Conservation (phyloP, 345 rosid species). For the Eucalyptus marginata region DNA sequence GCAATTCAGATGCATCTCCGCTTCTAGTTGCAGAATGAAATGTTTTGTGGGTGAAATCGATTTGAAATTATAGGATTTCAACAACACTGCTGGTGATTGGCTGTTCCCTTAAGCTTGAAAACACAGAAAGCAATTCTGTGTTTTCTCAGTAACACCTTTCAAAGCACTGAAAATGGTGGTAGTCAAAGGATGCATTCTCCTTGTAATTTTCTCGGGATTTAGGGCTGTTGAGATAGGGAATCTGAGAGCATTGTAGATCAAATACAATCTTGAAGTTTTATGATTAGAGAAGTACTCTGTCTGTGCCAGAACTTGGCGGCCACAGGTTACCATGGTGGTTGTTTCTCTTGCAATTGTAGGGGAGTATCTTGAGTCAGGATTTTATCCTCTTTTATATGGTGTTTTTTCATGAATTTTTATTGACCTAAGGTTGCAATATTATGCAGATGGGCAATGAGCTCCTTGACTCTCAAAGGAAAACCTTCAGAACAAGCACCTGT, state of each 20-base stretch:
- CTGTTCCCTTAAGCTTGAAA: no score
- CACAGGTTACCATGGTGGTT: neutral
- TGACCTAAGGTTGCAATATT: neutral
- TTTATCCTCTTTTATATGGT: neutral
- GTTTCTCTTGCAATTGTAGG: neutral
- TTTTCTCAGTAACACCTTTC: no score
- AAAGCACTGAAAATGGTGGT: no score
- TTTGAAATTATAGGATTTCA: no score
- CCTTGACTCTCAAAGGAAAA: conserved; percentile 89
- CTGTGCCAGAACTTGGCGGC: neutral
- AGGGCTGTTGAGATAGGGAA: neutral
- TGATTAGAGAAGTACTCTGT: neutral
- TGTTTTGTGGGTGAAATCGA: no score
- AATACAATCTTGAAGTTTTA: neutral
- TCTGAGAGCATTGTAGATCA: neutral
- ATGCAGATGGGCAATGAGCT: conserved; percentile 98
- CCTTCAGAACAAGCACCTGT: conserved; percentile 70
- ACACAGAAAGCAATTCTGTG: no score
- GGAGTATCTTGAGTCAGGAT: neutral
- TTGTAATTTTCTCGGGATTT: neutral
- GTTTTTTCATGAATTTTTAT: neutral
- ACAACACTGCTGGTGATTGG: no score
- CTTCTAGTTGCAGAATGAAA: no score
- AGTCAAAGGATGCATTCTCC: neutral
- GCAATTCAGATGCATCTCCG: no score